Percentiles rank a stretch among this genome's conserved stretches.
These are phyloP conservation scores for Medicago arabica DNA, from an alignment of 306 rosid genomes.

Conservation along the genomic window DNA sequence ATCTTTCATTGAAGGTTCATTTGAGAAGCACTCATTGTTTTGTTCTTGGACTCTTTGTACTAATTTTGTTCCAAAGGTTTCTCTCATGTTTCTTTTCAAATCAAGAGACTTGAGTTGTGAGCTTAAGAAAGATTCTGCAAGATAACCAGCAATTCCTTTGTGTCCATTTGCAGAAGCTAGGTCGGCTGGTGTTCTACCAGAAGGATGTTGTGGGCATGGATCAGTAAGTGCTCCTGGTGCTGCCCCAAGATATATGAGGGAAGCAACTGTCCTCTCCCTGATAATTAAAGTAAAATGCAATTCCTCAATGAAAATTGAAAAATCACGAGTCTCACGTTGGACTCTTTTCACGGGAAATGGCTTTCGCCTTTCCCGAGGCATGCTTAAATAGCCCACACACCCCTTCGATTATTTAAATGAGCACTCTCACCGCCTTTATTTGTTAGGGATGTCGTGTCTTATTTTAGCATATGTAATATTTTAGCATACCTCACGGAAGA, in stretches of 20 bases:
- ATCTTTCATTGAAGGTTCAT: conserved; percentile 73
- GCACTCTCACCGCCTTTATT: no score
- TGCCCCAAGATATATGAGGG: conserved; percentile 79
- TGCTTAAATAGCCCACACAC: no score
- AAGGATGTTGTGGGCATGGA: conserved; percentile 66
- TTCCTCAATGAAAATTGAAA: conserved; percentile 35
- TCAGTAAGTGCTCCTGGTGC: conserved; percentile 79
- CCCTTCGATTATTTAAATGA: no score
- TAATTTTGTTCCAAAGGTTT: conserved; percentile 52
- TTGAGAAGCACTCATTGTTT: conserved; percentile 41
- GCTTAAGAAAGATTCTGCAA: conserved; percentile 69
- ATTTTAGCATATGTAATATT: no score
- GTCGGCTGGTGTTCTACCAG: conserved; percentile 85
- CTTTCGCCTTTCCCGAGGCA: no score
- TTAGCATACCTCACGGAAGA: no score
- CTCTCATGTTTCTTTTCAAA: conserved; percentile 57
- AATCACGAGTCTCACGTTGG: background rate
- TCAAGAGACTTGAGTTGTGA: conserved; percentile 65
- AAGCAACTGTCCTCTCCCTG: conserved; percentile 84
- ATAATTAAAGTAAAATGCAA: conserved; percentile 39
- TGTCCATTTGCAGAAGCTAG: conserved; percentile 81
- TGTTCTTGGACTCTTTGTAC: conserved; percentile 52
- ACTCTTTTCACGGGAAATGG: background rate
- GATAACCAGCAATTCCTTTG: conserved; percentile 94
- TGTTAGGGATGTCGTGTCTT: no score